Evolutionary conservation across 257 asterid genomes (phyloP), one percentile per base, ranked within the genome.

Genomic region (Plantago ovata): DNA sequence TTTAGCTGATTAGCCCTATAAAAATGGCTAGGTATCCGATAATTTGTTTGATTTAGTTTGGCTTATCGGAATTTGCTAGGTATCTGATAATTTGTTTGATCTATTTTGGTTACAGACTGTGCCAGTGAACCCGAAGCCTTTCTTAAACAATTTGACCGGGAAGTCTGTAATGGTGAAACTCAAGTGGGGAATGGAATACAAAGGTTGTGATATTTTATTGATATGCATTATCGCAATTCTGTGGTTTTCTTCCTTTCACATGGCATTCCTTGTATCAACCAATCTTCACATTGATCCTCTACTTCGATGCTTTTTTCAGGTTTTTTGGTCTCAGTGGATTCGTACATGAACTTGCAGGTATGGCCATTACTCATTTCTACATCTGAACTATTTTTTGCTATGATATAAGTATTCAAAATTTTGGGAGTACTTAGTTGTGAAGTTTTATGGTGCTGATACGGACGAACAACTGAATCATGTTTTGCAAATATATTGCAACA

Each of bases 271-370:
- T 46, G 10, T 44, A 24, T 3, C 7, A 28, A 28, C 36, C 36
- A 8, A 28, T 28, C 36, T 28, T 28, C 7, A 28, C 7, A 28
- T 28, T 28, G 36, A 28, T 28, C 36, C 23, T 46, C 49, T 49
- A 3, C 10, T 63, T 66, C 33, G 52, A 18, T 16, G 33, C 21
- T 33, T 11, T 23, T 77, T 77, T 62, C 93, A 85, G 98, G 98
- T 70, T 85, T 21, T 68, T 93, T 92, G 14, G 95, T 88, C 56
- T 87, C 98, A 4, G 96, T 88, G 69, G 98, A 92, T 75, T 92
- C 98, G 10, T 92, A 92, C 81, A 91, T 91, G 98, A 91, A 91
- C 76, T 74, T 91, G 76, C 98, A 92, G 98, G 98, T 92, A 81
- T 18, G 56, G 55, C 36, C 36, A 28, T n/a, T n/a, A n/a, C n/a